These are phyloP conservation scores for Erysimum cheiri DNA, from an alignment of 441 rosid genomes.

Conservation along the genomic window DNA sequence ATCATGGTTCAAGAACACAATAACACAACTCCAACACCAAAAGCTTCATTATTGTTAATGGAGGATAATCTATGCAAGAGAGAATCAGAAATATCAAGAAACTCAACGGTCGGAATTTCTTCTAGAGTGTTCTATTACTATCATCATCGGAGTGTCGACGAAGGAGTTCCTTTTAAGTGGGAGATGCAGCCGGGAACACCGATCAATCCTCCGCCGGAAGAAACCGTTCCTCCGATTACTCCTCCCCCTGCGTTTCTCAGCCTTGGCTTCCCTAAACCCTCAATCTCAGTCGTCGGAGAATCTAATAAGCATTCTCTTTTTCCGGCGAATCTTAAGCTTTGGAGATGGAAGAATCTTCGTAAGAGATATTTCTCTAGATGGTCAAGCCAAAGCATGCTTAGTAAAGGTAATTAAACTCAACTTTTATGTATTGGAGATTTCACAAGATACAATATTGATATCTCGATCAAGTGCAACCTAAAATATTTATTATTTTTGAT, in stretches of 20 bases:
- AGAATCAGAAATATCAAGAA: conserved; percentile 47
- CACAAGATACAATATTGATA: neutral
- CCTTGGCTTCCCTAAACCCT: conserved; percentile 59
- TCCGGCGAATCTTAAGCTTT: conserved; percentile 46
- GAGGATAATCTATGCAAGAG: conserved; percentile 47
- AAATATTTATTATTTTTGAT: neutral
- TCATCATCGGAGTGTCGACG: conserved; percentile 38
- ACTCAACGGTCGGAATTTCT: conserved; percentile 52
- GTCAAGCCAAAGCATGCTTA: conserved; percentile 29
- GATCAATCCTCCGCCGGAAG: conserved; percentile 52
- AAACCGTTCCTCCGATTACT: conserved; percentile 52
- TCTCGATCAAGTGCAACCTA: neutral
- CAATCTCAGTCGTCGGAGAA: conserved; percentile 31
- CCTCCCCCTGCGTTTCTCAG: conserved; percentile 80
- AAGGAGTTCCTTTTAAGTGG: conserved; percentile 84
- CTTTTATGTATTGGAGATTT: neutral
- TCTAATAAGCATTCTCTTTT: conserved; percentile 43
- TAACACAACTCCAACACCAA: conserved; percentile 32
- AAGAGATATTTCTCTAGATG: conserved; percentile 39
- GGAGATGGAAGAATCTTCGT: conserved; percentile 51
- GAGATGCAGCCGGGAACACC: conserved; percentile 79
- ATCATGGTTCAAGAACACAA: conserved; percentile 47
- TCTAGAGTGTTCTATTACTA: conserved; percentile 48
- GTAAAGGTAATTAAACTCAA: conserved; percentile 24
- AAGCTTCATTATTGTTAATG: conserved; percentile 45